phyloP scores from a whole-genome alignment of 2,329 filamentous ascomycete species.

The Ophiostoma quercus region DNA sequence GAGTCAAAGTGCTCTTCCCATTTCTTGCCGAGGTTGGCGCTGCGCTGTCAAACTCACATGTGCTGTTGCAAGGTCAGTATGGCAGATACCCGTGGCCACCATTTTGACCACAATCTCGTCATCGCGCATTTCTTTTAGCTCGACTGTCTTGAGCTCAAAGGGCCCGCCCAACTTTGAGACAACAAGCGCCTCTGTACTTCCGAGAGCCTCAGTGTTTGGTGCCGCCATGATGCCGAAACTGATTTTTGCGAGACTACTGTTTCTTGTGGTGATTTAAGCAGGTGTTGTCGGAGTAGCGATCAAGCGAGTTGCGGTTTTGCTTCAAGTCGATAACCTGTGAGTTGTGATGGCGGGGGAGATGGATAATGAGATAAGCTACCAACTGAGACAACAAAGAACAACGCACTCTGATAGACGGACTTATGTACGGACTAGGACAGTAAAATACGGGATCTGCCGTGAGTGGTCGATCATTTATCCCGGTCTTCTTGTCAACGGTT shows the following conservation, averaged over 20 bases:
- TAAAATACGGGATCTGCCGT: background rate
- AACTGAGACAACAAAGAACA: background rate
- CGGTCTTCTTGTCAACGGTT: background rate
- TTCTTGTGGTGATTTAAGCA: background rate
- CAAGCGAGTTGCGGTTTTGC: no score
- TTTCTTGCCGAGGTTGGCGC: background rate
- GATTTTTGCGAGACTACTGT: background rate
- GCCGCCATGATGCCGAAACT: background rate
- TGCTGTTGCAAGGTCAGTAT: slow-evolving; percentile 27
- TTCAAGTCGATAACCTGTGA: background rate
- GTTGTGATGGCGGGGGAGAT: background rate
- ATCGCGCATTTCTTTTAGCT: background rate
- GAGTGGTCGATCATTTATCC: background rate
- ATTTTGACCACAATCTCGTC: slow-evolving; percentile 32
- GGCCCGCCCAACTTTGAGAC: background rate
- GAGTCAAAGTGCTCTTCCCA: background rate
- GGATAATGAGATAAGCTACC: background rate
- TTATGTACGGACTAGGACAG: background rate
- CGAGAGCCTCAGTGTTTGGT: background rate
- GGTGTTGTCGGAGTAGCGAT: no score
- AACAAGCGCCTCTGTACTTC: slow-evolving; percentile 10
- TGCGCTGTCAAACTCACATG: background rate
- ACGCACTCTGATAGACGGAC: background rate
- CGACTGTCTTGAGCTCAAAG: slow-evolving; percentile 10
- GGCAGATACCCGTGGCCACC: slow-evolving; percentile 31